Base-by-base conservation (phyloP, 441 rosid species). In the Geranium incanum region DNA sequence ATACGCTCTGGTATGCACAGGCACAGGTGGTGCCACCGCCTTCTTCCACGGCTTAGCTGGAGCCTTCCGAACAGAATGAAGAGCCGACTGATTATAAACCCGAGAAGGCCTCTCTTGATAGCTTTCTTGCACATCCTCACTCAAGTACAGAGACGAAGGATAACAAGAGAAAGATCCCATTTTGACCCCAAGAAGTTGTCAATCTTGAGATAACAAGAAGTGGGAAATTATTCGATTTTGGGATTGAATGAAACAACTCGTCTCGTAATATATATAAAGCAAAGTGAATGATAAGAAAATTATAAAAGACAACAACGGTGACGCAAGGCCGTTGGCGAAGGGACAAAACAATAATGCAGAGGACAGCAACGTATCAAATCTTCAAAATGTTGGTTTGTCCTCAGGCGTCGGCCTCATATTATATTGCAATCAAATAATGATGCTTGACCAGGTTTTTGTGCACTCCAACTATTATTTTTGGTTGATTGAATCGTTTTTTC, bases 21-120 rank as follows among this genome's bases (percentile, higher is more conserved):
- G 87, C 4, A 87, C 87, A 75, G 80, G 70, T 16, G 90, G 97
- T 3, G 87, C 88, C 39, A 86, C 77, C 0, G 89, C 87, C 72
- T 86, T 86, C 82, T 84, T 87, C 78, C 78, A 60, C 0, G 88
- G 85, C 73, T 88, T 91, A 39, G 78, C 7, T 18, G 81, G 75
- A 2, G 84, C 74, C 72, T 86, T 88, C 12, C 81, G 79, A 36
- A 84, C 79, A 0, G 89, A 82, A 76, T 86, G 90, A 5, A 90
- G 85, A 3, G 83, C 76, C 12, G 81, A 68, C 33, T 28, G 33
- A 43, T 72, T 71, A 73, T 77, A 81, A 41, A 79, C 52, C 16
- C 59, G 59, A 8, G 16, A 50, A 50, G 59, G 59, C 59, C 59
- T 50, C 59, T 50, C 59, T 12, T 12, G 5, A 50, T 50, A 12